phyloP scores from a whole-genome alignment of 768 basidiomycete genomes.

The Rhizopogon vinicolor region DNA sequence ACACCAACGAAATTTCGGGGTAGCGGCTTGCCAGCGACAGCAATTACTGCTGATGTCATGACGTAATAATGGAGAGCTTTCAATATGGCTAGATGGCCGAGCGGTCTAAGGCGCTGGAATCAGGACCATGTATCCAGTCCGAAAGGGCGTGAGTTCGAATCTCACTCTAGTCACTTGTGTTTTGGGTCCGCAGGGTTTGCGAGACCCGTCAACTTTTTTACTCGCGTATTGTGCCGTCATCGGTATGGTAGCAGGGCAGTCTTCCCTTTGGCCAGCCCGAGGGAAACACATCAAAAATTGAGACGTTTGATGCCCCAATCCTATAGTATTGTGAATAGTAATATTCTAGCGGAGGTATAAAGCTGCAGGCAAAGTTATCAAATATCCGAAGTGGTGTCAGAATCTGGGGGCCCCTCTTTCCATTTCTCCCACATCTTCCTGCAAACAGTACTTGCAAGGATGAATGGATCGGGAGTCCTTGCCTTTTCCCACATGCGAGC shows the following conservation, averaged over 20 bases:
- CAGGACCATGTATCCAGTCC: conserved; percentile 32
- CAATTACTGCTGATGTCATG: neutral
- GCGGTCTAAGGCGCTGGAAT: conserved; percentile 59
- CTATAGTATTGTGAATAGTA: neutral
- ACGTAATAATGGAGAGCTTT: neutral
- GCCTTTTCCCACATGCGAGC: conserved; percentile 61
- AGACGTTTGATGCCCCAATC: neutral
- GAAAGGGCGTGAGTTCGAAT: conserved; percentile 16
- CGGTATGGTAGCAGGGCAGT: neutral
- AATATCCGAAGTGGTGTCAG: conserved; percentile 7
- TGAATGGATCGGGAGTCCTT: conserved; percentile 53
- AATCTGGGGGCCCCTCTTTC: conserved; percentile 17
- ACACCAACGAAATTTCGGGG: no score
- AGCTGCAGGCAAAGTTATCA: neutral
- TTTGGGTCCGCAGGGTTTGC: no score
- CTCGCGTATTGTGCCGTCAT: no score
- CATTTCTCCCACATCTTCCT: conserved; percentile 36
- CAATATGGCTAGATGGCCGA: conserved; percentile 42
- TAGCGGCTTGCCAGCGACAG: no score
- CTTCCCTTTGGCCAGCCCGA: neutral
- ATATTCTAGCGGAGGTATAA: conserved; percentile 1
- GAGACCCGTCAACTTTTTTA: neutral
- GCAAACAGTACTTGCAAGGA: conserved; percentile 35
- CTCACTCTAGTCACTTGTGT: conserved; percentile 3
- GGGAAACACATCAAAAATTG: no score